A percentile compares a stretch with the other conserved stretches of the same genome.
Conservation (phyloP, 495 filamentous ascomycete species). For the Hypoxylon trugodes region DNA sequence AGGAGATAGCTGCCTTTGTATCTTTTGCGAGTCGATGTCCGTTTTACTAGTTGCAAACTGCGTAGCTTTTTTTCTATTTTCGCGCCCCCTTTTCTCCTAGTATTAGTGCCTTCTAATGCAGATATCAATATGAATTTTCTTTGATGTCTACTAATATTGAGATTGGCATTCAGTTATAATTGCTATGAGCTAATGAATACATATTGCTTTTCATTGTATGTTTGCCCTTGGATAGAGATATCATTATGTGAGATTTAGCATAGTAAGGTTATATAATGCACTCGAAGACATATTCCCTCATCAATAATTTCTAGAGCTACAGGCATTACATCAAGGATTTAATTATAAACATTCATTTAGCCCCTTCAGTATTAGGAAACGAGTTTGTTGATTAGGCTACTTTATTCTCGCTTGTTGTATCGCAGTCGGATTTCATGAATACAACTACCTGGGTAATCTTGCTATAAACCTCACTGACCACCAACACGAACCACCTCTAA, state of each 20-base stretch:
- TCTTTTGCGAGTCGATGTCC: slow-evolving; percentile 38
- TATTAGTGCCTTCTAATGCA: slow-evolving; percentile 65
- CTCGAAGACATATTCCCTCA: no score
- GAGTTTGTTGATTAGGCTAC: no score
- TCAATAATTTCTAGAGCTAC: no score
- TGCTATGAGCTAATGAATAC: neutral
- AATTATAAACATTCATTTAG: no score
- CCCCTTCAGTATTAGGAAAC: neutral
- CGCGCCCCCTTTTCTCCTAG: slow-evolving; percentile 49
- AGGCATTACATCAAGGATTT: neutral
- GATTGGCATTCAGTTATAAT: neutral
- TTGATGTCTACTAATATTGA: slow-evolving; percentile 31
- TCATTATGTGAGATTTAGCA: neutral
- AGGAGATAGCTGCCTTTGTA: slow-evolving; percentile 35
- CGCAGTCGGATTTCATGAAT: neutral
- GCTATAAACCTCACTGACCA: neutral
- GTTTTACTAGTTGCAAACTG: slow-evolving; percentile 39
- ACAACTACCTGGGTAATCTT: slow-evolving; percentile 47
- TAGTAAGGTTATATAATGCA: no score
- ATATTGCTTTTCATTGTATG: slow-evolving; percentile 13
- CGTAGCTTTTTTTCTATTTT: slow-evolving; percentile 46
- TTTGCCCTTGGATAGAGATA: neutral
- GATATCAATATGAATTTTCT: slow-evolving; percentile 58
- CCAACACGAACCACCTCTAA: neutral
- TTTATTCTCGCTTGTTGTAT: neutral